Evolutionary conservation across 1,284 basidiomycete species (phyloP), one percentile per base, ranked within the genome.

Genomic region (Cryptococcus hybrid): DNA sequence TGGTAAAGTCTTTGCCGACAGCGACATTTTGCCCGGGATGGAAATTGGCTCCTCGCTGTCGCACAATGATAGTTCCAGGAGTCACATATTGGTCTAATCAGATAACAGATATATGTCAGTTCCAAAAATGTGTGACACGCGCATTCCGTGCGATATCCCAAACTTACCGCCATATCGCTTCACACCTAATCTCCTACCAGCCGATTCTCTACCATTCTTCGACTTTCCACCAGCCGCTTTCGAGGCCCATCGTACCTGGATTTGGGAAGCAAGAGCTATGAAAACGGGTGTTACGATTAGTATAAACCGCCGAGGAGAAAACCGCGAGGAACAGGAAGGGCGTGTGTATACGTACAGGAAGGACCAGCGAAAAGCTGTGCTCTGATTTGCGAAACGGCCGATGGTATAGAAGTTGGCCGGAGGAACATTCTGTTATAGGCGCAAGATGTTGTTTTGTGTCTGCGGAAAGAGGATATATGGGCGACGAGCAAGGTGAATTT

Each of bases 201-300:
- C 87, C 2, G 91, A 92, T 60, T 90, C 89, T 63, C 93, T 87
- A 66, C 92, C 88, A 75, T 96, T 96, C 75, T 88, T 86, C 4
- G 92, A 88, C 34, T 88, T 90, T 54, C 93, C 93, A 71, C 93
- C 93, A 54, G 92, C 92, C 54, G 90, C 86, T 79, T 97, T 97
- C 55, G 94, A 96, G 47, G 93, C 91, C 24, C 89, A 94, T 76
- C 93, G 86, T 1, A 61, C 46, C 48, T 61, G 60, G 4, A 30
- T 30, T 30, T 30, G 30, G 4, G 30, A 30, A 30, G 30, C 30
- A 30, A 30, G 30, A 30, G 30, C 30, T 30, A 18, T 18, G 18
- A 18, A 18, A 30, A 30, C 30, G 30, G 3, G 30, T 30, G 18
- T 18, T 18, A 30, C 30, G 30, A 30, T 30, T 30, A 30, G 30